Evolutionary conservation across 192 early-diverging fungal species (phyloP).

Genomic region (Podila clonocystis): DNA sequence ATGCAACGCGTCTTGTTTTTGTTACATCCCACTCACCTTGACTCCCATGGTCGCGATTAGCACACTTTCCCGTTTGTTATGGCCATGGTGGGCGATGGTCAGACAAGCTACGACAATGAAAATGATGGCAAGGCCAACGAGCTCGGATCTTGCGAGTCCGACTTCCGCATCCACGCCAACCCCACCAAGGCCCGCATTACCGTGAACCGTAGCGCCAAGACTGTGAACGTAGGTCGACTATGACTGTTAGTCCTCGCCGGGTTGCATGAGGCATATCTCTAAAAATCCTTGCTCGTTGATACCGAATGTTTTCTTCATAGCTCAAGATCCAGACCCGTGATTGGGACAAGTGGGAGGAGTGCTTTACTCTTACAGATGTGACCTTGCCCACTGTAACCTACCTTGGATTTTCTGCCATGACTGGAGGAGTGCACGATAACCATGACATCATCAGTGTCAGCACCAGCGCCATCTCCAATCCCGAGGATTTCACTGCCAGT

Average conservation of each 20-base stretch:
- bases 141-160: conserved; percentile 73
- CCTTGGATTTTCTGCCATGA: conserved; percentile 92
- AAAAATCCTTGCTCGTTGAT: neutral
- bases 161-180: conserved; percentile 77
- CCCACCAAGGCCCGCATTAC: conserved; percentile 79
- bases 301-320: conserved; percentile 16
- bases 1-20: conserved; percentile 1
- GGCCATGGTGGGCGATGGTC: conserved; percentile 95
- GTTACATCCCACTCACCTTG: conserved; percentile 58
- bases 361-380: conserved; percentile 84
- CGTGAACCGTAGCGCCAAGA: conserved; percentile 67
- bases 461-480: conserved; percentile 30
- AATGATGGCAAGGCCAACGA: conserved; percentile 84
- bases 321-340: conserved; percentile 54
- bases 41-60: conserved; percentile 23
- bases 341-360: conserved; percentile 80
- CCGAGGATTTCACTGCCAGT: neutral
- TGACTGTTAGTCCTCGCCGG: neutral
- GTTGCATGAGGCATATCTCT: too few relatives aligned
- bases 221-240: conserved; percentile 3
- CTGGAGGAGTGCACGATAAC: conserved; percentile 89
- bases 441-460: conserved; percentile 61
- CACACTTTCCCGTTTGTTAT: conserved; percentile 88
- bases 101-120: conserved; percentile 83
- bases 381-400: conserved; percentile 82